Evolutionary conservation across 2,329 filamentous ascomycete species (phyloP), one percentile per base, ranked within the genome.

Genomic region (Bipolaris cookei): DNA sequence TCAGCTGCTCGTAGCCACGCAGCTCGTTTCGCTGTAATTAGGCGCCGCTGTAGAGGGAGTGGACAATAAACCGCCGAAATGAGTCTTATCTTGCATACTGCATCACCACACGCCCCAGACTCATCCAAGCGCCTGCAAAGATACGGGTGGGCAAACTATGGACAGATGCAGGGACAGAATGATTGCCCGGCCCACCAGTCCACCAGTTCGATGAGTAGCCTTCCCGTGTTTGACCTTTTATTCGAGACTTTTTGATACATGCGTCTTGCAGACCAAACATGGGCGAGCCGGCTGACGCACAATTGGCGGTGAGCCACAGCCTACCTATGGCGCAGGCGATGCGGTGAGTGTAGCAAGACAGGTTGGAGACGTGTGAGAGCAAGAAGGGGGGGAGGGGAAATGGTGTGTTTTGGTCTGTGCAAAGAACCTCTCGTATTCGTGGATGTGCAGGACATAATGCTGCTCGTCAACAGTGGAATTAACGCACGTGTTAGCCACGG

Each of bases 291-390:
- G 38, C 41, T 32, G 52, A 56, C 25, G 35, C 52, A 50, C 57
- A 62, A 61, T 51, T 58, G 61, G 65, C 65, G 65, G 65, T 67
- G 63, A 61, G 62, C 30, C 52, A 58, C 53, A 58, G 25, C 25
- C 25, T 57, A 43, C 23, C 48, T n/a, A 34, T 34, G 47, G 54
- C 52, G 30, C 20, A 46, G 48, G 54, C 54, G 53, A 55, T 46
- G 52, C 56, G 58, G 58, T 47, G 59, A 55, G 51, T 13, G 8
- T 13, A n/a, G 18, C 7, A 28, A 21, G 10, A 21, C 18, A 21
- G 37, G 11, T 18, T 20, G 5, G 18, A 39, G 20, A 4, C 18
- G 10, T 13, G 18, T 21, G 18, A 2, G 25, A 25, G 23, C 23
- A 23, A 4, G 23, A 23, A 6, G 6, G 6, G 23, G 6, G 23